Conservation (phyloP, 805 yeast genomes). For the Metschnikowia colocasiae region DNA sequence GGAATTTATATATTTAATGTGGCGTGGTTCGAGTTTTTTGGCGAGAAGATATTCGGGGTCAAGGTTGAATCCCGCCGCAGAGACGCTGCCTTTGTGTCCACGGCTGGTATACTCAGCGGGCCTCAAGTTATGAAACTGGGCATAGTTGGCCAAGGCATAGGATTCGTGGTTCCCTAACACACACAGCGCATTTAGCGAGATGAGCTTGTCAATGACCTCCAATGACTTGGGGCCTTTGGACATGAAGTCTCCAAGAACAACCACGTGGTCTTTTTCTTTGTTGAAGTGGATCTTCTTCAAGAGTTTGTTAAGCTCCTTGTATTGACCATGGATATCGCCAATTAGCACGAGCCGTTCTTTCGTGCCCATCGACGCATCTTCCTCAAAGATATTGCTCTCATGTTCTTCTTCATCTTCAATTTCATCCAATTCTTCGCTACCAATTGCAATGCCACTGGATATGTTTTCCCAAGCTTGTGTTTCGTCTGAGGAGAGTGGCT, state of each 20-base stretch:
- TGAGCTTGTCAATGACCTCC: conserved; percentile 56
- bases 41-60: conserved; percentile 47
- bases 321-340: conserved; percentile 89
- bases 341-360: conserved; percentile 56
- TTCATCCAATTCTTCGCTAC: not conserved
- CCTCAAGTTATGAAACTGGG: conserved; percentile 50
- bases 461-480: not conserved
- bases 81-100: conserved; percentile 3
- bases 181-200: conserved; percentile 59
- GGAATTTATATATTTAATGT: conserved; percentile 53
- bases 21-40: conserved; percentile 53
- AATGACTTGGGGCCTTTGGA: conserved; percentile 79
- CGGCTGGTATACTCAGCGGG: conserved; percentile 1
- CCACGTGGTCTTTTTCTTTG: conserved; percentile 49
- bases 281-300: conserved; percentile 49
- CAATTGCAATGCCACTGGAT: not conserved
- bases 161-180: conserved; percentile 89
- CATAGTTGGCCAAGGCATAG: conserved; percentile 62
- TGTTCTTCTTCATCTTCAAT: conserved; percentile 2
- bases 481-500: conserved; percentile 20
- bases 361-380: not conserved
- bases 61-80: conserved; percentile 20
- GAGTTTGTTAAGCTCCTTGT: conserved; percentile 49
- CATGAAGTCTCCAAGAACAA: conserved; percentile 80
- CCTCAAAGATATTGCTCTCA: too few relatives aligned